Base-by-base conservation (phyloP, 2,329 filamentous ascomycete genomes). In the Fusarium floridanum region DNA sequence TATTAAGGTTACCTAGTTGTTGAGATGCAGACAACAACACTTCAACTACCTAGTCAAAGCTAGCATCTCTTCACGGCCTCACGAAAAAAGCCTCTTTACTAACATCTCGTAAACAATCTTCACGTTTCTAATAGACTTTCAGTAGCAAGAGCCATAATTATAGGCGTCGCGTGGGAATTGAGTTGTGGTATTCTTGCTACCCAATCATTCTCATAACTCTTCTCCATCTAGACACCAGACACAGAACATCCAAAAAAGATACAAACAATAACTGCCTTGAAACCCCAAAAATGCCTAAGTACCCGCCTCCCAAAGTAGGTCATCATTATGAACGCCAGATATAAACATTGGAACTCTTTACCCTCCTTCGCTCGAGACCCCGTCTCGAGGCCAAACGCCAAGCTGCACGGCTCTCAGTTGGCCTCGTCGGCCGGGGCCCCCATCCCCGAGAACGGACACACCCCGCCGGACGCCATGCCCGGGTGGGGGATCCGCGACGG, bases 361-460 rank as follows among this genome's bases (percentile, higher is more conserved):
- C 29, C 50, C 37, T 32, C 22, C 17, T 14, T 53, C n/a, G 11
- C 50, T 24, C 41, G 43, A 48, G 43, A 45, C 29, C 6, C 20
- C 20, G 48, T 48, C 34, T 65, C 27, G 37, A 64, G 34, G 16
- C 24, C 29, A 8, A 29, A 32, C 37, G 34, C 32, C 17, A 29
- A 41, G 16, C 22, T 14, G 10, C 5, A 3, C n/a, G 34, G 16
- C 29, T 10, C 48, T 45, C 63, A 68, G 8, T 72, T 71, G 17
- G 62, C 63, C 59, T 76, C 62, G 2, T 61, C 73, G 27, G 50
- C 64, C 12, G 70, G 70, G 24, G 77, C 70, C 12, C 76, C 75
- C 71, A 78, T 71, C 36, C 77, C 77, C 14, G 76, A 68, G 55
- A 79, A 79, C 17, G 77, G 77, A 67, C 77, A 79, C 24, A 78